Evolutionary conservation across 345 rosid species (phyloP).

Genomic region (Brassica nigra): DNA sequence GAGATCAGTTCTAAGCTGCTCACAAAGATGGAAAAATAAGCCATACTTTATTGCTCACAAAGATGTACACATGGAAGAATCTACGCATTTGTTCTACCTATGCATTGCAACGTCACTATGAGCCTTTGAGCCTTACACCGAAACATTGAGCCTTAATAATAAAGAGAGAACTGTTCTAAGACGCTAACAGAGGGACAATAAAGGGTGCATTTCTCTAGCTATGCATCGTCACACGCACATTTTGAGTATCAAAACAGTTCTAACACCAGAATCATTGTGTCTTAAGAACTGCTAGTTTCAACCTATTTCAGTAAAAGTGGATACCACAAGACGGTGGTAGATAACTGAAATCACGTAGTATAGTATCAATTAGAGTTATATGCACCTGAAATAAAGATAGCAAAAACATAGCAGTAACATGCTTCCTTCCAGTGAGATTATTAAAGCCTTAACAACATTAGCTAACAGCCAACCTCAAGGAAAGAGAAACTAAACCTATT

Average conservation of each 20-base stretch:
- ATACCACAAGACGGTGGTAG: neutral
- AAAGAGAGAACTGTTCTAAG: neutral
- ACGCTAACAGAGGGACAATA: neutral
- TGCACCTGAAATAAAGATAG: neutral
- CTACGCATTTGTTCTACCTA: slow-evolving; percentile 3
- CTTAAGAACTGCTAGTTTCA: neutral
- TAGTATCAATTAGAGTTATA: slow-evolving; percentile 1
- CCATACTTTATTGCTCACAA: neutral
- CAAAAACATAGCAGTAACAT: neutral
- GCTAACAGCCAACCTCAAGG: neutral
- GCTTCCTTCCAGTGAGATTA: slow-evolving; percentile 2
- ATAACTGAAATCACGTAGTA: neutral
- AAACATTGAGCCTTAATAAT: neutral
- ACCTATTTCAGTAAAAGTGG: neutral
- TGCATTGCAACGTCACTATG: neutral
- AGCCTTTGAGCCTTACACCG: slow-evolving; percentile 10
- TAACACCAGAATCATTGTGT: slow-evolving; percentile 13
- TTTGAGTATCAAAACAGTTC: neutral
- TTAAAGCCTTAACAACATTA: neutral
- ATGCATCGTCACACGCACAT: neutral
- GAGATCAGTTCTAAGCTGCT: neutral
- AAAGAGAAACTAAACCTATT: neutral
- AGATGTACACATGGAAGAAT: slow-evolving; percentile 4
- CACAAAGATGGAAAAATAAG: neutral
- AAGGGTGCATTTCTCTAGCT: neutral